Evolutionary conservation across 306 rosid genomes (phyloP), one percentile per base, ranked within the genome.

Genomic region (Malus fusca): DNA sequence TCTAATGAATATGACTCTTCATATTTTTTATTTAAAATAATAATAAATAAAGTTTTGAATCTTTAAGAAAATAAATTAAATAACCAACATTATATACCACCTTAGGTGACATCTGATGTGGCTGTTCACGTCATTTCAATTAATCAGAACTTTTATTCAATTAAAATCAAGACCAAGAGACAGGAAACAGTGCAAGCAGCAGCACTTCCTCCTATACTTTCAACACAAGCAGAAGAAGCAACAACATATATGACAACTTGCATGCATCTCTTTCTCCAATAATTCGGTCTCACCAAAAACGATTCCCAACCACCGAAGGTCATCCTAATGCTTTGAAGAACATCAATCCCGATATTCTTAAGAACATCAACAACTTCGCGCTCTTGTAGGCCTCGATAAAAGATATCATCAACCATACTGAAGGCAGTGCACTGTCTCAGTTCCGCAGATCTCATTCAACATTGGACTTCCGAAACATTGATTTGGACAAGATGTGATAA

Each of bases 261-360:
- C 77, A 52, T 15, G 77, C 90, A 48, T 88, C 88, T 37, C 66
- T 87, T 66, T 88, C 96, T 25, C 92, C 97, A 56, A 55, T 78
- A 73, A 70, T 83, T 40, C 82, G 84, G 46, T 77, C 72, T 30
- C 71, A 79, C 69, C 58, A 46, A 68, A 87, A 82, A 60, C 77
- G 72, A 75, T 78, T 78, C 31, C 82, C 97, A 21, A 85, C 77
- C 66, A 91, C 89, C 2, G 92, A 89, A 63, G 93, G 89, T 15
- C 97, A 93, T 74, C 97, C 90, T 1, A 84, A 86, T 66, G 97
- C 92, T 80, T 82, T 85, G 10, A 89, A 85, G 88, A 93, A 87
- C 85, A 78, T 91, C 44, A 87, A 90, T 73, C 94, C 90, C 1
- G 86, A 88, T 71, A 88, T 88, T 77, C 87, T 89, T 4, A 89